phyloP scores from a whole-genome alignment of 139 green algal species.

The Chlamydomonas sp. region DNA sequence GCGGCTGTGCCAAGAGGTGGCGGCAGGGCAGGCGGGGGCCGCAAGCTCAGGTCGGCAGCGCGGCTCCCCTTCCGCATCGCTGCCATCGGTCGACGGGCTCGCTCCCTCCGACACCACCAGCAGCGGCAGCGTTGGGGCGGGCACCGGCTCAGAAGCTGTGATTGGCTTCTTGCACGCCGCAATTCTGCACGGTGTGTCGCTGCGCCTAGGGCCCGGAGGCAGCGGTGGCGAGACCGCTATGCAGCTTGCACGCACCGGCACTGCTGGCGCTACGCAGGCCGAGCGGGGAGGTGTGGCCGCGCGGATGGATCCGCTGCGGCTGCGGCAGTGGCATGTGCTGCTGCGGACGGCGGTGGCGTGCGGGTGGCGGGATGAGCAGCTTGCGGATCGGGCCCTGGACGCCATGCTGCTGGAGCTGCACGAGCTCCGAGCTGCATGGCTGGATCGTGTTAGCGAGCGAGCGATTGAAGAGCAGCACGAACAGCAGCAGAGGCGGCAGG shows the following conservation, averaged over 20 bases:
- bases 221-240: background rate
- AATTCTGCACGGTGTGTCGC: background rate
- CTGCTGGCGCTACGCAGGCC: background rate
- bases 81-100: background rate
- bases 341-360: background rate
- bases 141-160: background rate
- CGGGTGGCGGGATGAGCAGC: background rate
- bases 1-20: slow-evolving; percentile 1
- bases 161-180: slow-evolving; percentile 6
- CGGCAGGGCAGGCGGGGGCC: background rate
- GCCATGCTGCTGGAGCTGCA: background rate
- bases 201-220: background rate
- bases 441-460: background rate
- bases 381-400: background rate
- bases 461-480: background rate
- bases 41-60: background rate
- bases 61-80: too few relatives aligned
- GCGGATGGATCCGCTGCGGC: background rate
- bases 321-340: slow-evolving; percentile 25
- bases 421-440: background rate
- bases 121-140: background rate
- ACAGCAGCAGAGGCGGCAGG: background rate
- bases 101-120: background rate
- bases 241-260: background rate
- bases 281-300: background rate